Percentiles rank a stretch among this genome's conserved stretches.
These are phyloP conservation scores for Xylaria flabelliformis DNA, from an alignment of 495 filamentous ascomycete species.

Conservation along the genomic window DNA sequence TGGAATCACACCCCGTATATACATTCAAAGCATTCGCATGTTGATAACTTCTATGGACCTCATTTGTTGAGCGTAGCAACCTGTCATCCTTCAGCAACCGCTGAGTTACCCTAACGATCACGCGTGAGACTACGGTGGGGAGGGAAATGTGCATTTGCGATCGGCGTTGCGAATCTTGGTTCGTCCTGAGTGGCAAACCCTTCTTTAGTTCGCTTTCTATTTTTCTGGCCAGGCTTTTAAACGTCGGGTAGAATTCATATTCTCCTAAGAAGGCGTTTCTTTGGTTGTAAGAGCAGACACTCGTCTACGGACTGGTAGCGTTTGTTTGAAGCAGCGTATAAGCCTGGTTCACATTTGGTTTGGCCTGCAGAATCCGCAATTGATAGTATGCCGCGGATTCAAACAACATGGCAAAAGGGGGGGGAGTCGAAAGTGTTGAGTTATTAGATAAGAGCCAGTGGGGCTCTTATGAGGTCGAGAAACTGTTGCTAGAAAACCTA, in stretches of 20 bases:
- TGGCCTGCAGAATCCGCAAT: conserved; percentile 32
- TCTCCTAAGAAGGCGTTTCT: conserved; percentile 32
- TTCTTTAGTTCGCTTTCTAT: conserved; percentile 17
- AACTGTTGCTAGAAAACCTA: background rate
- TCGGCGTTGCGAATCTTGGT: conserved; percentile 25
- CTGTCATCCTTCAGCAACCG: background rate
- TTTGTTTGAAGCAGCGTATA: conserved; percentile 41
- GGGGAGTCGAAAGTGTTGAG: background rate
- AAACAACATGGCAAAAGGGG: conserved; percentile 3
- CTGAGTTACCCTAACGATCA: conserved; percentile 7
- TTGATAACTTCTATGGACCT: conserved; percentile 23
- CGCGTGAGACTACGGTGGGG: conserved; percentile 9
- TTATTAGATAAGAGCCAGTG: background rate
- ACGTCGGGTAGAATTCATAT: conserved; percentile 4
- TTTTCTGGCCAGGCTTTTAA: conserved; percentile 8
- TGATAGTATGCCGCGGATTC: conserved; percentile 24
- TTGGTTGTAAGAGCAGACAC: conserved; percentile 30
- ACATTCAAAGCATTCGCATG: conserved; percentile 25
- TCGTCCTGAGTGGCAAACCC: conserved; percentile 1
- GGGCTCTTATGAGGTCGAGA: background rate
- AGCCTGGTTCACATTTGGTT: conserved; percentile 32
- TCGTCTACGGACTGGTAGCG: conserved; percentile 32
- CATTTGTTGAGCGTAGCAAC: conserved; percentile 19
- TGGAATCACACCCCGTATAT: conserved; percentile 21
- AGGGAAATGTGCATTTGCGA: conserved; percentile 24